These are phyloP conservation scores for Phytophthora litchii DNA, from an alignment of 352 stramenopile genomes.

Conservation along the genomic window DNA sequence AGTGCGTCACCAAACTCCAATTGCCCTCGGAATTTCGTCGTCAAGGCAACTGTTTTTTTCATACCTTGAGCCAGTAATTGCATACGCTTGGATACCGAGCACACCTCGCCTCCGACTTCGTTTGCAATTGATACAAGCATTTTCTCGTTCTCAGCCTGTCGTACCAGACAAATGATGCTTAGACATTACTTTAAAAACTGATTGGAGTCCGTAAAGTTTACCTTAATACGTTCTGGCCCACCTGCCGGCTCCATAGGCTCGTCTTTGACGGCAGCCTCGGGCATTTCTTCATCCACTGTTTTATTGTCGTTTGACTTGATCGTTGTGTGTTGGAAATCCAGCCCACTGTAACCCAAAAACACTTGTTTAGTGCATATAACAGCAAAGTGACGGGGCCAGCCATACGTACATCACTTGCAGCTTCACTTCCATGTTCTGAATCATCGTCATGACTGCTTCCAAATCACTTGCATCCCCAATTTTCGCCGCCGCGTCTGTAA, in stretches of 20 bases:
- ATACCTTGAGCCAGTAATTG: slow-evolving; percentile 78
- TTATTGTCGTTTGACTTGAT: slow-evolving; percentile 32
- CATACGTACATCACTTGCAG: slow-evolving; percentile 76
- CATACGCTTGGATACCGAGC: slow-evolving; percentile 73
- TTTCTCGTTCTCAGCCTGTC: slow-evolving; percentile 78
- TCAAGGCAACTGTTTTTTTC: slow-evolving; percentile 72
- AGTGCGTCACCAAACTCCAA: slow-evolving; percentile 72
- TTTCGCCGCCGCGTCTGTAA: slow-evolving; percentile 70
- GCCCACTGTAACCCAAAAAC: slow-evolving; percentile 32
- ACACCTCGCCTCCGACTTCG: slow-evolving; percentile 71
- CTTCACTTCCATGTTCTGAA: slow-evolving; percentile 79
- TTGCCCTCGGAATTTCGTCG: slow-evolving; percentile 78
- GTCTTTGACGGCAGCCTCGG: slow-evolving; percentile 19
- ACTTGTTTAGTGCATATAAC: neutral
- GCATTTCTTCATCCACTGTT: slow-evolving; percentile 32
- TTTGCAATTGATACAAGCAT: slow-evolving; percentile 83
- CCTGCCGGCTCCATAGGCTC: slow-evolving; percentile 27
- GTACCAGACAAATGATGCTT: neutral
- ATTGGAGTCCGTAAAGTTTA: slow-evolving; percentile 4
- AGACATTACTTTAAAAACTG: neutral
- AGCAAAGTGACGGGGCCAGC: neutral
- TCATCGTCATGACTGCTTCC: slow-evolving; percentile 75
- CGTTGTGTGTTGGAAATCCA: slow-evolving; percentile 71
- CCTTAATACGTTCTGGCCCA: slow-evolving; percentile 25
- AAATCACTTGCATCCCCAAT: slow-evolving; percentile 71